These are phyloP conservation scores for Debaryomycetaceae sp. DNA, from an alignment of 1,139 yeast genomes.

Conservation along the genomic window DNA sequence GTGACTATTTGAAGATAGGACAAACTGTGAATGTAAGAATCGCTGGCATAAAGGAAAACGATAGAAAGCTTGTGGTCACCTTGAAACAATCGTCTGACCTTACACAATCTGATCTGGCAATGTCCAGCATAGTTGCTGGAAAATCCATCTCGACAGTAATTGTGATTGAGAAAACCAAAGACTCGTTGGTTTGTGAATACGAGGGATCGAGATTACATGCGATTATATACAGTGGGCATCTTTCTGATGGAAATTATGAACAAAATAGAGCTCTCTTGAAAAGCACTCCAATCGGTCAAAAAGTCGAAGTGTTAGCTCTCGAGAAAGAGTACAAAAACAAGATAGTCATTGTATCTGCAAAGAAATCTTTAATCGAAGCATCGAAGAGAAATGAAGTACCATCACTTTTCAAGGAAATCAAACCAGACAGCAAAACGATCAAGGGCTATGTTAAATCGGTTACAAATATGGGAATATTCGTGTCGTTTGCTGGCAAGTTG, in stretches of 20 bases:
- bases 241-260: conserved; percentile 72
- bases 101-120: conserved; percentile 38
- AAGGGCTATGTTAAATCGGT: conserved; percentile 78
- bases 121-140: conserved; percentile 56
- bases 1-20: conserved; percentile 75
- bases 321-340: conserved; percentile 64
- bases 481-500: conserved; percentile 74
- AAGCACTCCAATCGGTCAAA: conserved; percentile 56
- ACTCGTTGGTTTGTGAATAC: conserved; percentile 65
- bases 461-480: conserved; percentile 75
- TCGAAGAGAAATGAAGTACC: conserved; percentile 59
- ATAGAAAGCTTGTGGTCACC: conserved; percentile 63
- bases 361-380: conserved; percentile 64
- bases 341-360: conserved; percentile 60
- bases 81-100: conserved; percentile 63
- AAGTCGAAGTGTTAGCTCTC: conserved; percentile 58
- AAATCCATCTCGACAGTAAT: conserved; percentile 58
- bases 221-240: conserved; percentile 68
- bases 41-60: conserved; percentile 51
- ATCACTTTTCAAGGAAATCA: conserved; percentile 53
- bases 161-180: conserved; percentile 73
- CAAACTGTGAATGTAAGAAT: conserved; percentile 80
- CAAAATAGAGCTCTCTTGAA: conserved; percentile 65
- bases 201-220: conserved; percentile 60
- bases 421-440: conserved; percentile 43